Evolutionary conservation across 306 rosid species (phyloP), one percentile per base, ranked within the genome.

Genomic region (Sophora flavescens): DNA sequence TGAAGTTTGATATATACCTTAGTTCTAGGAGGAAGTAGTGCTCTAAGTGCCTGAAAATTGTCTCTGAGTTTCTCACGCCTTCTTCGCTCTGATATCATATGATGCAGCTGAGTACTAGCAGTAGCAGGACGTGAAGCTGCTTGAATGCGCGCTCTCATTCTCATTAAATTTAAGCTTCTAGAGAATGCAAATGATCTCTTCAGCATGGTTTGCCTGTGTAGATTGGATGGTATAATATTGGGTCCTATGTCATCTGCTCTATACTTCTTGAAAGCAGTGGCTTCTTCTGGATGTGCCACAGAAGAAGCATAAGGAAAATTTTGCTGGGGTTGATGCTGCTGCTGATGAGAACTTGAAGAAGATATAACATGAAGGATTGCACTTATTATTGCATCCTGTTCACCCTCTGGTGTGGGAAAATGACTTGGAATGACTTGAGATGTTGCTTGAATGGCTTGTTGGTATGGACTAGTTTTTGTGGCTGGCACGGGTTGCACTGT

Each of bases 21-120:
- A 17, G 97, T 92, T 84, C 90, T 92, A 0, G 88, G 88, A 14
- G 97, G 97, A 60, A 95, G 97, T 5, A 90, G 67, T 9, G 94
- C 54, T 82, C 89, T 76, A 81, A 95, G 89, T 9, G 86, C 83
- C 57, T 84, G 96, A 32, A 95, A 95, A 80, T 91, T 92, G 51
- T 90, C 91, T 32, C 88, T 95, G 63, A 95, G 85, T 45, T 92
- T 90, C 86, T 89, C 93, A n/a, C 98, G 92, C 62, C 98, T 74
- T 53, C 85, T 86, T 51, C 98, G 82, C 74, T 95, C 98, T 0
- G 91, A 86, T 48, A 95, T 89, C 88, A 89, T 81, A 77, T 95
- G 98, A 68, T 87, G 95, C 54, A 90, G 77, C 78, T 90, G 96
- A 1, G 88, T 82, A 18, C 71, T 84, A 1, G 87, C 65, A 14